Base-by-base conservation (phyloP, 192 early-diverging fungal genomes). In the Umbelopsis sp. region DNA sequence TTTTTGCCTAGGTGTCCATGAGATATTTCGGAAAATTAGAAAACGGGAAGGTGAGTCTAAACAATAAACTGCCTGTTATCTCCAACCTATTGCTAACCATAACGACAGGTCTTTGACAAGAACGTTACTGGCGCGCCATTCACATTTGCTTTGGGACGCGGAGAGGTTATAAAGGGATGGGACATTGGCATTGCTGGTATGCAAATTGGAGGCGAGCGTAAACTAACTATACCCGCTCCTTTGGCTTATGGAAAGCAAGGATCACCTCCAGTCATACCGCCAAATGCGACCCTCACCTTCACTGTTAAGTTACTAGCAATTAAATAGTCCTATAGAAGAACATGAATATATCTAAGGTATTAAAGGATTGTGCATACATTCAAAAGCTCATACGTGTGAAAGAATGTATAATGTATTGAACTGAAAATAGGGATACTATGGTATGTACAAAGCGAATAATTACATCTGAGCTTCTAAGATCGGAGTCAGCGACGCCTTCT, bases 131-230 rank as follows among this genome's bases (percentile, higher is more conserved):
- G 96, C 66, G 87, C 91, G 72, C 94, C 95, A 0, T 96, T 98
- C 84, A 88, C 78, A 77, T 97, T 98, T 87, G 86, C 86, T 56
- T 84, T 98, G 43, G 95, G 95, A 29, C 82, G 82, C 24, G 90
- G 92, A 73, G 94, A 98, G 81, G 97, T 98, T 68, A 98, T 98
- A 82, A 93, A 94, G 81, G 97, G 96, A 62, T 97, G 96, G 97
- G 97, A 98, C 83, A 73, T 90, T 20, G 97, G 97, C 66, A 83
- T 93, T 68, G 78, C 81, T 14, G 96, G 96, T 34, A 97, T 99
- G 97, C 88, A 88, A 82, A 86, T 93, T 67, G 97, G 97, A 68
- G 95, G 94, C 70, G 90, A 92, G 77, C 90, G 96, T 66, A 92
- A 94, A 54, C 81, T 99, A 68, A 95, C 91, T 34, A 97, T 97